Evolutionary conservation across 1,284 basidiomycete species (phyloP).

Genomic region (Sporisorium iseilematis-ciliati): DNA sequence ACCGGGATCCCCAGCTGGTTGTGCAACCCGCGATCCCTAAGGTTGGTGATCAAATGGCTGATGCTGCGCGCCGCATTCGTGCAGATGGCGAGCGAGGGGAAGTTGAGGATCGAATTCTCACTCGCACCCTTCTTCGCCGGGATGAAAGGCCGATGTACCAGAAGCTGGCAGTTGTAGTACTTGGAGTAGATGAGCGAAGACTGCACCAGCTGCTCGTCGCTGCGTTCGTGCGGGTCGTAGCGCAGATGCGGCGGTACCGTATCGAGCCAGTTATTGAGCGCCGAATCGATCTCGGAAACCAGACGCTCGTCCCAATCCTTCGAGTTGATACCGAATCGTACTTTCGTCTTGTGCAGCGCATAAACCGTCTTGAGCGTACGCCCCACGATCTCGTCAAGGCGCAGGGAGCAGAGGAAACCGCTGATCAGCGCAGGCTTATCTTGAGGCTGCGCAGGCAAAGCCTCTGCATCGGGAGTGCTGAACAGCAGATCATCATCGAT

Average conservation of each 20-base stretch:
- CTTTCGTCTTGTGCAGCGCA: slow-evolving; percentile 59
- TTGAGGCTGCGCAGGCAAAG: slow-evolving; percentile 39
- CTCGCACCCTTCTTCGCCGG: slow-evolving; percentile 44
- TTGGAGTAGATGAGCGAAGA: slow-evolving; percentile 52
- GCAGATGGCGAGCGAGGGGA: slow-evolving; percentile 64
- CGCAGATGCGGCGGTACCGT: slow-evolving; percentile 57
- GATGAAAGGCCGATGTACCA: slow-evolving; percentile 66
- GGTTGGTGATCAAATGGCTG: slow-evolving; percentile 52
- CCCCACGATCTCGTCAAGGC: slow-evolving; percentile 59
- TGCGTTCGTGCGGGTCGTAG: slow-evolving; percentile 54
- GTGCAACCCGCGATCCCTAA: slow-evolving; percentile 46
- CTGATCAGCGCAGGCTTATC: slow-evolving; percentile 43
- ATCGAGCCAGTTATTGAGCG: slow-evolving; percentile 63
- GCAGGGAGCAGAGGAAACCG: slow-evolving; percentile 51
- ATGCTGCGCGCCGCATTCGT: slow-evolving; percentile 63
- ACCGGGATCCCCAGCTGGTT: slow-evolving; percentile 22
- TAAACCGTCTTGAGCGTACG: slow-evolving; percentile 64
- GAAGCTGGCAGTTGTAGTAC: slow-evolving; percentile 61
- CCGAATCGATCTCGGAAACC: slow-evolving; percentile 64
- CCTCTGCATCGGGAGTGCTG: slow-evolving; percentile 34
- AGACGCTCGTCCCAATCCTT: slow-evolving; percentile 59
- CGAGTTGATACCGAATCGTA: slow-evolving; percentile 54
- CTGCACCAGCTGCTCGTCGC: slow-evolving; percentile 57
- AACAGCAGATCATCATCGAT: slow-evolving; percentile 57
- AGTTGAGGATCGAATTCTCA: slow-evolving; percentile 56